Evolutionary conservation across 2,329 filamentous ascomycete genomes (phyloP).

Genomic region (Aureobasidium musti): DNA sequence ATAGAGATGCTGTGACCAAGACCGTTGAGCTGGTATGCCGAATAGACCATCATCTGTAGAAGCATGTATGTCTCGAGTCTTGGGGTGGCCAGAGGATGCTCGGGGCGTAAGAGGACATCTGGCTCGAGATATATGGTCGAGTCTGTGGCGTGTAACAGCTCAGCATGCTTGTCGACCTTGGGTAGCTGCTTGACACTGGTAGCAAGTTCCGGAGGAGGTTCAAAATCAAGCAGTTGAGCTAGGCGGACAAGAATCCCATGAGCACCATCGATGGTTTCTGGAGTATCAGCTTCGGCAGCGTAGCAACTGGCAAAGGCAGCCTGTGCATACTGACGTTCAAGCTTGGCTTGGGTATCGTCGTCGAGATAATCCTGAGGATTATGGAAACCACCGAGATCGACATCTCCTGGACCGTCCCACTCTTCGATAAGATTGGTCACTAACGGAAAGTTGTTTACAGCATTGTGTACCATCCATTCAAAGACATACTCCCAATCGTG

Average conservation of each 20-base stretch:
- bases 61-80: slow-evolving; percentile 58
- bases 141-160: slow-evolving; percentile 40
- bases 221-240: slow-evolving; percentile 61
- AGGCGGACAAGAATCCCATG: slow-evolving; percentile 64
- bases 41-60: slow-evolving; percentile 62
- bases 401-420: slow-evolving; percentile 72
- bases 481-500: slow-evolving; percentile 70
- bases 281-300: slow-evolving; percentile 60
- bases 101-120: slow-evolving; percentile 55
- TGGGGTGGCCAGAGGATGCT: slow-evolving; percentile 67
- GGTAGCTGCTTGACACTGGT: slow-evolving; percentile 48
- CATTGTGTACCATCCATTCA: slow-evolving; percentile 65
- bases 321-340: slow-evolving; percentile 67
- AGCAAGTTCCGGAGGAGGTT: slow-evolving; percentile 55
- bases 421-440: slow-evolving; percentile 65
- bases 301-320: slow-evolving; percentile 69
- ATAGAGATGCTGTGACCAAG: slow-evolving; percentile 48
- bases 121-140: slow-evolving; percentile 42
- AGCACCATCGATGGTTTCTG: slow-evolving; percentile 61
- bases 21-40: slow-evolving; percentile 48
- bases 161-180: slow-evolving; percentile 44
- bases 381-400: slow-evolving; percentile 65
- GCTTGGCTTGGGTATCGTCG: slow-evolving; percentile 60
- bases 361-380: slow-evolving; percentile 57
- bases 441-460: slow-evolving; percentile 62